Base-by-base conservation (phyloP, 2,329 filamentous ascomycete species). In the Falciphora oryzae region DNA sequence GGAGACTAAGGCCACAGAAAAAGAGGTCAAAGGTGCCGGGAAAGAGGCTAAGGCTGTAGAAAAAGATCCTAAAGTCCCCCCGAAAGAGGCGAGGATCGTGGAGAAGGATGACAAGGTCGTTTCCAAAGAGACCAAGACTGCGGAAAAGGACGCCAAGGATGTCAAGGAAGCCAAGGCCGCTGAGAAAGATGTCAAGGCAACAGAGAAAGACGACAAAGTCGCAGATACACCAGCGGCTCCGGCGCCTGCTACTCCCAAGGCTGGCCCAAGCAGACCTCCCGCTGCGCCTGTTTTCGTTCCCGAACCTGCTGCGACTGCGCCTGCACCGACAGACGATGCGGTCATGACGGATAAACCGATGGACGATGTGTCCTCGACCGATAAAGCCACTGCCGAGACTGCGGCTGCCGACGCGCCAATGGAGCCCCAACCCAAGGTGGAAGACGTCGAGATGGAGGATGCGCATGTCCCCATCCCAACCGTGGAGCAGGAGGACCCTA, bases 381-480 rank as follows among this genome's bases (percentile, higher is more conserved):
- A 11, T 11, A n/a, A n/a, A 8, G 11, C 22, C 10, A 10, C 44
- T n/a, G 2, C 44, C 44, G 44, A 53, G 44, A 22, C 22, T 8
- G 44, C 22, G 18, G 22, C 18, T 53, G 44, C 44, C 44, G 22
- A n/a, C 44, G 44, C 7, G 7, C 50, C n/a, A 4, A 25, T 32
- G 32, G 57, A 16, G 27, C 60, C 29, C 32, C 58, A 13, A 65
- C 66, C 18, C 63, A 68, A 3, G 64, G 67, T 4, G 72, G 72
- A 62, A 62, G 61, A 62, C 59, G 77, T 78, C 74, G 78, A 81
- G 13, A 71, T 75, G 10, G 77, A 79, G 59, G 69, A 68, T 35
- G 68, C 69, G 5, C 70, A 70, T 5, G 63, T 74, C 3, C 73
- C 71, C 3, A 70, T 71, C 1, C 66, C 70, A 5, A 68, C 70